Conservation (phyloP, 139 green algal genomes). For the Yamagishiella unicocca region DNA sequence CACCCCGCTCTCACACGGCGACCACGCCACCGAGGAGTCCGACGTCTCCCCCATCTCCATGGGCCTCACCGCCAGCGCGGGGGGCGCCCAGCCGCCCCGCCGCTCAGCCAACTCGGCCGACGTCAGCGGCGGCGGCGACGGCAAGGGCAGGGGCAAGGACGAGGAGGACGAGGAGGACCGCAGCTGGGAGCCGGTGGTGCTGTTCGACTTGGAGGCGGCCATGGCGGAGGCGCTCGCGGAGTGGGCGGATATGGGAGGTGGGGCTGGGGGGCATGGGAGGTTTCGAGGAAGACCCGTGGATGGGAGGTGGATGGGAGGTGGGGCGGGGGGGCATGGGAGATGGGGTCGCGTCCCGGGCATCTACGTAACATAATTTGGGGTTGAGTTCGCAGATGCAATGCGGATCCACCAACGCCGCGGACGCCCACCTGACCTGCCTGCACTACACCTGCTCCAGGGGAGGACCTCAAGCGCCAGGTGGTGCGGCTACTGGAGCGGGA, state of each 20-base stretch:
- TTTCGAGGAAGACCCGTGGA: too few species aligned
- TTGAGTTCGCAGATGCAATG: too few species aligned
- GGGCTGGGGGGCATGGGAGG: too few species aligned
- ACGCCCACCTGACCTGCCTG: too few species aligned
- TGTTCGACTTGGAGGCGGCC: conserved; percentile 55
- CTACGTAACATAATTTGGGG: too few species aligned
- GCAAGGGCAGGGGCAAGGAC: neutral
- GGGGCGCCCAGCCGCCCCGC: too few species aligned
- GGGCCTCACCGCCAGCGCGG: neutral
- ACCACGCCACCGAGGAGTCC: neutral
- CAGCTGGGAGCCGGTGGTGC: neutral
- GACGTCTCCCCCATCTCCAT: neutral
- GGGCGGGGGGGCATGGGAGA: too few species aligned
- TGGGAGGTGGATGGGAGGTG: neutral
- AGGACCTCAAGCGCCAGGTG: conserved; percentile 34
- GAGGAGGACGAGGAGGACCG: neutral
- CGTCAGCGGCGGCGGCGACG: neutral
- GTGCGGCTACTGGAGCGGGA: conserved; percentile 50
- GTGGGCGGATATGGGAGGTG: conserved; percentile 44
- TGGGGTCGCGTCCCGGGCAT: too few species aligned
- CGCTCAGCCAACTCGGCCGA: neutral
- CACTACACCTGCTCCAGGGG: neutral
- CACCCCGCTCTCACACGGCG: neutral
- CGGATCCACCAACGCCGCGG: too few species aligned
- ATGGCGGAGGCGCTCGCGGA: conserved; percentile 49